A percentile compares a stretch with the other conserved stretches of the same genome.
Evolutionary conservation across 2,329 filamentous ascomycete genomes (phyloP).

Genomic region (Coniella vitis): DNA sequence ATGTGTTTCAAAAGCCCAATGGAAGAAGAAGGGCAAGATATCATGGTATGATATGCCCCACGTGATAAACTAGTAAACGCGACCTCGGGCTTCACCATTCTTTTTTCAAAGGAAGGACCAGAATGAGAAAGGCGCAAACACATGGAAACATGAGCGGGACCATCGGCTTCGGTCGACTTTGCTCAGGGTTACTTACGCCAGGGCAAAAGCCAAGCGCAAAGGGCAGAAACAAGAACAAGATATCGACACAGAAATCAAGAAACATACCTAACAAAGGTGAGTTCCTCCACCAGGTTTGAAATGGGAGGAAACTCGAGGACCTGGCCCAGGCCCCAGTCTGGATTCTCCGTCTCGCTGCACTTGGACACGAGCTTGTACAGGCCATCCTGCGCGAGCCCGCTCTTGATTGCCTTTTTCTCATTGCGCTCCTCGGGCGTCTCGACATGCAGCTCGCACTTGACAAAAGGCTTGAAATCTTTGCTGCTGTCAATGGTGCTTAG

Average conservation of each 20-base stretch:
- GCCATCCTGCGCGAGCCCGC: constrained; percentile 45
- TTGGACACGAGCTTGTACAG: constrained; percentile 55
- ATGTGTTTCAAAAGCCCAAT: too few relatives aligned
- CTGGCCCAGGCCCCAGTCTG: constrained; percentile 51
- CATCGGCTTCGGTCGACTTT: too few relatives aligned
- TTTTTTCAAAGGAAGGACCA: too few relatives aligned
- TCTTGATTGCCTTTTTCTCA: constrained; percentile 27
- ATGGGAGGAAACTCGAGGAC: constrained; percentile 47
- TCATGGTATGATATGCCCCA: too few relatives aligned
- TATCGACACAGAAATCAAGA: background rate
- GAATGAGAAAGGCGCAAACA: too few relatives aligned
- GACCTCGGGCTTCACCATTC: too few relatives aligned
- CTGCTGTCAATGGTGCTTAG: constrained; percentile 32
- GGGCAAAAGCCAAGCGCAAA: too few relatives aligned
- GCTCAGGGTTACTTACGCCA: too few relatives aligned
- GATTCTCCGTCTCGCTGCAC: constrained; percentile 51
- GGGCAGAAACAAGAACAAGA: background rate
- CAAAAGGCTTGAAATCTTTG: constrained; percentile 59
- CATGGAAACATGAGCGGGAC: too few relatives aligned
- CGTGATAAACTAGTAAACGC: too few relatives aligned
- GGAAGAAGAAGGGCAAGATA: too few relatives aligned
- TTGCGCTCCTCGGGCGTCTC: constrained; percentile 48
- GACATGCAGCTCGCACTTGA: constrained; percentile 76
- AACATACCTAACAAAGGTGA: constrained; percentile 65
- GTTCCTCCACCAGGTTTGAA: constrained; percentile 54